Conservation (phyloP, 495 filamentous ascomycete genomes). For the Penicillium cataractarum region DNA sequence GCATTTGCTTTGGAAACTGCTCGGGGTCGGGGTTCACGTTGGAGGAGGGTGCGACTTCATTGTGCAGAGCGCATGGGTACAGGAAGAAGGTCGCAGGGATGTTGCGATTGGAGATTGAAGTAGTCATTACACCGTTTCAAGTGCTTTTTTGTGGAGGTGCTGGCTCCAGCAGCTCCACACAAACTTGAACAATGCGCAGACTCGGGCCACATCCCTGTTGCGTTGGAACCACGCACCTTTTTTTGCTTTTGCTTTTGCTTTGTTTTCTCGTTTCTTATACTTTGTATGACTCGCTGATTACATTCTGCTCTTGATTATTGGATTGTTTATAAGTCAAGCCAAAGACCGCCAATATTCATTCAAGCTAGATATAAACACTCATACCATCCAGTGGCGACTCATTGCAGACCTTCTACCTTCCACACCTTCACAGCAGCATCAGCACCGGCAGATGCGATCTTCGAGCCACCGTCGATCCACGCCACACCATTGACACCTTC, state of each 20-base stretch:
- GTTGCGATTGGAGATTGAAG: conserved; percentile 3
- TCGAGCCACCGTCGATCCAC: conserved; percentile 74
- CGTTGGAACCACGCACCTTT: conserved; percentile 19
- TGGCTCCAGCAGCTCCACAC: conserved; percentile 1
- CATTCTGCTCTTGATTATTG: background rate
- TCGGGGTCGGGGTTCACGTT: conserved; percentile 23
- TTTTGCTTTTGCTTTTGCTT: no score
- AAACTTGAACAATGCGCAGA: conserved; percentile 6
- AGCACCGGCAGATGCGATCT: conserved; percentile 76
- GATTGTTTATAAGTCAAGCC: background rate
- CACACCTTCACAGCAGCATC: conserved; percentile 93
- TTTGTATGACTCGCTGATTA: background rate
- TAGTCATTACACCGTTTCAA: conserved; percentile 8
- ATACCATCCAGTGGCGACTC: background rate
- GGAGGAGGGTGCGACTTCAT: conserved; percentile 16
- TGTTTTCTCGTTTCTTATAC: background rate
- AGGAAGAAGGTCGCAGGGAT: background rate
- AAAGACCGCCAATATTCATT: background rate
- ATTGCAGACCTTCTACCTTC: conserved; percentile 70
- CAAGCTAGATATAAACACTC: background rate
- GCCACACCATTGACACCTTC: conserved; percentile 89
- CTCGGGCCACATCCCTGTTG: conserved; percentile 18
- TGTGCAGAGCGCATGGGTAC: conserved; percentile 7
- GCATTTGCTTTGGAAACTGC: background rate
- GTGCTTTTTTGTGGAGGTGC: conserved; percentile 12